Conservation (phyloP, 257 asterid genomes). For the Fraxinus pennsylvanica region DNA sequence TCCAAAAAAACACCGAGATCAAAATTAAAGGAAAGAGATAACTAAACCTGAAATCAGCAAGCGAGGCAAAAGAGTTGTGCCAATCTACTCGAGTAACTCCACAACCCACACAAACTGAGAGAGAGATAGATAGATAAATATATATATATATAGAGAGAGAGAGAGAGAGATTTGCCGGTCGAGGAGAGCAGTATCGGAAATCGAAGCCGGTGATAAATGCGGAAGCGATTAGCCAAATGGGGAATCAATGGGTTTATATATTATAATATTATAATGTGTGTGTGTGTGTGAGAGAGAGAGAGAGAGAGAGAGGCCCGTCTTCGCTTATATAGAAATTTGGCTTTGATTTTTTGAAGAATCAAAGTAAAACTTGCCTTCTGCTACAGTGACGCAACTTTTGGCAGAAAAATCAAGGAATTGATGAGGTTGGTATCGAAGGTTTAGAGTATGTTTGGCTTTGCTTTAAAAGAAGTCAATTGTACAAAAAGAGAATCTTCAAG, state of each 20-base stretch:
- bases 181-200: conserved; percentile 13
- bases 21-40: background rate
- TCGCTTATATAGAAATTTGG: no score
- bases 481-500: no score
- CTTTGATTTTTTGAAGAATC: no score
- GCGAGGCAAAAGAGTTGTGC: background rate
- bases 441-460: no score
- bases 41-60: conserved; percentile 6
- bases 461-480: no score
- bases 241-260: background rate
- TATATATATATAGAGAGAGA: background rate
- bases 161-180: background rate
- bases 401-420: no score
- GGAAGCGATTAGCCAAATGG: conserved; percentile 11
- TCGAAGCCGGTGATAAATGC: conserved; percentile 31
- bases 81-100: conserved; percentile 20
- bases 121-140: background rate
- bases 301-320: no score
- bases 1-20: background rate
- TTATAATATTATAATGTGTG: no score
- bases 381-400: no score
- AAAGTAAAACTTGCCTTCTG: no score
- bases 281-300: no score
- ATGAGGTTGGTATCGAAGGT: no score
- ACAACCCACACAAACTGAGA: background rate